These are phyloP conservation scores for Begonia loranthoides DNA, from an alignment of 306 rosid genomes.

Conservation along the genomic window DNA sequence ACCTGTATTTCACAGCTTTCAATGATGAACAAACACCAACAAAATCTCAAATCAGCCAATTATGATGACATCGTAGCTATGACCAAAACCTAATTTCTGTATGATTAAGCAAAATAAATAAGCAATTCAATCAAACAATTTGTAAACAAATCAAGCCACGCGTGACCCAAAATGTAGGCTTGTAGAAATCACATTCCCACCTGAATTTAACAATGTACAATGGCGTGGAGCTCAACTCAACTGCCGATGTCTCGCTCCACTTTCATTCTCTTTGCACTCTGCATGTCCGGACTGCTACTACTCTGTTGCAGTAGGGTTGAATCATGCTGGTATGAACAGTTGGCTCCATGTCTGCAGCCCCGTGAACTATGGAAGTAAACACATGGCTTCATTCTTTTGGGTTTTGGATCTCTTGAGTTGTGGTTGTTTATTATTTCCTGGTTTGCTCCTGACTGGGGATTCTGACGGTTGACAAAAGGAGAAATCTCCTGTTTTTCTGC, in stretches of 20 bases:
- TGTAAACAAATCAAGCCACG: too few species aligned
- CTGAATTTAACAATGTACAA: too few species aligned
- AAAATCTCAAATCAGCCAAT: too few species aligned
- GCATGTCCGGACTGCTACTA: slow-evolving; percentile 31
- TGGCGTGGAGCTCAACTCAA: slow-evolving; percentile 8
- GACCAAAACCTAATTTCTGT: too few species aligned
- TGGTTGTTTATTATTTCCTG: slow-evolving; percentile 35
- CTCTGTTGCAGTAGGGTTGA: slow-evolving; percentile 41
- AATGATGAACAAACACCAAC: too few species aligned
- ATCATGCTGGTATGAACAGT: slow-evolving; percentile 79
- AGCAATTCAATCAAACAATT: too few species aligned
- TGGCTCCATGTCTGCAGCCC: slow-evolving; percentile 85
- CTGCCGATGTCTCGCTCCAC: slow-evolving; percentile 75
- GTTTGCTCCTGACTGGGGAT: slow-evolving; percentile 28
- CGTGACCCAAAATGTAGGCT: too few species aligned
- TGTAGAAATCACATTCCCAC: too few species aligned
- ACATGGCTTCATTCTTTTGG: slow-evolving; percentile 88
- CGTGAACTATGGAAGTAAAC: slow-evolving; percentile 72
- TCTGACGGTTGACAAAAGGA: slow-evolving; percentile 24
- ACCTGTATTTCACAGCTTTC: too few species aligned
- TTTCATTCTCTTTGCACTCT: slow-evolving; percentile 62
- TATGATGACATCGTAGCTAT: too few species aligned
- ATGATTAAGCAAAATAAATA: too few species aligned
- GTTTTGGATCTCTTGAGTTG: slow-evolving; percentile 44
- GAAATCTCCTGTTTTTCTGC: slow-evolving; percentile 58